phyloP scores from a whole-genome alignment of 495 filamentous ascomycete species.

The Penicillium mononematosum region DNA sequence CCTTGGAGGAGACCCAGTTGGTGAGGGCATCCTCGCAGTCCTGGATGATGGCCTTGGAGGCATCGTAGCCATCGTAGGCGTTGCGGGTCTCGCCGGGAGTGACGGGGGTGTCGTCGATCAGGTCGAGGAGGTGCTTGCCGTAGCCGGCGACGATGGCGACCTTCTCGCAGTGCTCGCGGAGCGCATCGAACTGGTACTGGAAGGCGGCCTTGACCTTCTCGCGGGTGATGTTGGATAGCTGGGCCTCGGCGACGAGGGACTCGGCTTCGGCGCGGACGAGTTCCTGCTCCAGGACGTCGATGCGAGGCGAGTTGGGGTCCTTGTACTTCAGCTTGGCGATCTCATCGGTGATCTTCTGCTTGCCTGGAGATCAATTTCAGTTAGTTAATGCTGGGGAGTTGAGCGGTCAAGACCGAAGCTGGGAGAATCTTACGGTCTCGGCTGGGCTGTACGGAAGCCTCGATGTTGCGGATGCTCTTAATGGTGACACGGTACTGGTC shows the following conservation, averaged over 20 bases:
- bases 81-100: slow-evolving; percentile 95
- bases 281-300: slow-evolving; percentile 97
- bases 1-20: slow-evolving; percentile 92
- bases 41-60: slow-evolving; percentile 98
- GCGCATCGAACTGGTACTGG: slow-evolving; percentile 96
- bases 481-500: slow-evolving; percentile 99
- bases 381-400: slow-evolving; percentile 9
- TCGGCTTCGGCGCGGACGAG: slow-evolving; percentile 97
- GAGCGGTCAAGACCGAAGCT: background rate
- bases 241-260: slow-evolving; percentile 94
- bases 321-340: slow-evolving; percentile 99
- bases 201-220: slow-evolving; percentile 99
- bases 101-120: slow-evolving; percentile 94
- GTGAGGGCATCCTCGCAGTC: slow-evolving; percentile 96
- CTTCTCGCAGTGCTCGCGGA: slow-evolving; percentile 98
- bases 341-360: slow-evolving; percentile 99
- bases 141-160: slow-evolving; percentile 95
- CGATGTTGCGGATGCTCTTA: slow-evolving; percentile 98
- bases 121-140: slow-evolving; percentile 92
- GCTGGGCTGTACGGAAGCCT: slow-evolving; percentile 96
- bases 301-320: slow-evolving; percentile 95
- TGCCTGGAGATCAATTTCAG: slow-evolving; percentile 51
- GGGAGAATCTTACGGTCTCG: slow-evolving; percentile 71
- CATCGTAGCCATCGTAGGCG: slow-evolving; percentile 97
- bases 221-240: slow-evolving; percentile 97